Base-by-base conservation (phyloP, 2,329 filamentous ascomycete species). In the Teratosphaeria viscida region DNA sequence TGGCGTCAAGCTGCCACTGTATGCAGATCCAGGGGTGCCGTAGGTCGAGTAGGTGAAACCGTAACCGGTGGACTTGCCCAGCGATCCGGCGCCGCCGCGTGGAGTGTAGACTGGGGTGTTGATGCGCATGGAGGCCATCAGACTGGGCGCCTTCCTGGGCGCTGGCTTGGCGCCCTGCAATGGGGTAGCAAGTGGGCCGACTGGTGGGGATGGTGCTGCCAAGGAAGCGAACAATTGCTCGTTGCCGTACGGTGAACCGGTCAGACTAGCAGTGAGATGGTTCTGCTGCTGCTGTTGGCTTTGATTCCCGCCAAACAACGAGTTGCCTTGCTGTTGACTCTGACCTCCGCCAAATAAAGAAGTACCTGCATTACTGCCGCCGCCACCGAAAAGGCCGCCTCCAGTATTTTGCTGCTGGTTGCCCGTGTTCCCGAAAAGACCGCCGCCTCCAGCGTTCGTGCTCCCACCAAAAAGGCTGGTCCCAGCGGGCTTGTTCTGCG, bases 31-130 rank as follows among this genome's bases (percentile, higher is more conserved):
- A 5, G 92, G 91, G 1, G 88, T 92, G 53, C 90, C 90, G 67
- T 95, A 96, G 2, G 87, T 91, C 64, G 91, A 69, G 75, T 96
- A 96, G 1, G 88, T 91, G 72, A 96, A 95, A 2, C 92, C 92
- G 70, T 90, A 96, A 5, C 90, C 90, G 54, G 57, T 62, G 26
- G 59, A 63, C 27, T 67, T 61, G n/a, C 68, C 67, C 34, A 69
- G 34, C 11, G 65, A 64, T 55, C 68, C 66, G 19, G 63, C 64
- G 7, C 26, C 35, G 49, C 35, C 58, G 57, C 91, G 87, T 26
- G 88, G 87, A 8, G 89, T 86, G 37, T 89, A 89, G 54, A 85
- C 84, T 0, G 91, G 90, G 54, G 90, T 92, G 65, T 95, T 82
- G 75, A 70, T 56, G 29, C 69, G 57, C 43, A 67, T 67, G 63